Percentiles rank a stretch among this genome's conserved stretches.
Conservation (phyloP, 805 yeast genomes). For the Cyberlindnera meyerae region DNA sequence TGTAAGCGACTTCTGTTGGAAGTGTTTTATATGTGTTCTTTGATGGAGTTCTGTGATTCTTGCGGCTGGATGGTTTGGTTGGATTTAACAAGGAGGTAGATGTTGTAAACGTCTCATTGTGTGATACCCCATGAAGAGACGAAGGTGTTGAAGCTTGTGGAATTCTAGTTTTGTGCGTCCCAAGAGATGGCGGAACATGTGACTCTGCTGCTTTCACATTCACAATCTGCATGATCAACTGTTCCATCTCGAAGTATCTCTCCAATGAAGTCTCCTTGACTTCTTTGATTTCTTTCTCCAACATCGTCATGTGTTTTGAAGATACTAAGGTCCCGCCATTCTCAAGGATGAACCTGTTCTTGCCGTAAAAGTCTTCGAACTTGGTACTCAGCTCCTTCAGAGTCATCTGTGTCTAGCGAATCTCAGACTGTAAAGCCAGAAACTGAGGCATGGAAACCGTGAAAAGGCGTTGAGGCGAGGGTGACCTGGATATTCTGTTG, state of each 20-base stretch:
- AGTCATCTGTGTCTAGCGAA: constrained; percentile 2
- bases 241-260: constrained; percentile 8
- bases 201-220: no score
- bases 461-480: not conserved
- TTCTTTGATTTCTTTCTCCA: constrained; percentile 20
- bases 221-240: constrained; percentile 2
- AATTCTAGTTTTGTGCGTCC: not conserved
- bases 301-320: constrained; percentile 17
- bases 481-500: no score
- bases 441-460: not conserved
- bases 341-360: constrained; percentile 14
- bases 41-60: not conserved
- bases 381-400: constrained; percentile 2
- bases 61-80: no score
- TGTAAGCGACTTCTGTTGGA: no score
- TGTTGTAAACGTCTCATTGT: constrained; percentile 6
- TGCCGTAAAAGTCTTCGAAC: constrained; percentile 14
- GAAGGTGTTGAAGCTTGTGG: not conserved
- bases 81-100: constrained; percentile 1
- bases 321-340: constrained; percentile 11
- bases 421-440: not conserved
- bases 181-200: not conserved
- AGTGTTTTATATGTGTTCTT: not conserved
- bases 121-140: constrained; percentile 9
- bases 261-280: constrained; percentile 6